phyloP scores from a whole-genome alignment of 805 yeast species.

The Suhomyces faveliae region DNA sequence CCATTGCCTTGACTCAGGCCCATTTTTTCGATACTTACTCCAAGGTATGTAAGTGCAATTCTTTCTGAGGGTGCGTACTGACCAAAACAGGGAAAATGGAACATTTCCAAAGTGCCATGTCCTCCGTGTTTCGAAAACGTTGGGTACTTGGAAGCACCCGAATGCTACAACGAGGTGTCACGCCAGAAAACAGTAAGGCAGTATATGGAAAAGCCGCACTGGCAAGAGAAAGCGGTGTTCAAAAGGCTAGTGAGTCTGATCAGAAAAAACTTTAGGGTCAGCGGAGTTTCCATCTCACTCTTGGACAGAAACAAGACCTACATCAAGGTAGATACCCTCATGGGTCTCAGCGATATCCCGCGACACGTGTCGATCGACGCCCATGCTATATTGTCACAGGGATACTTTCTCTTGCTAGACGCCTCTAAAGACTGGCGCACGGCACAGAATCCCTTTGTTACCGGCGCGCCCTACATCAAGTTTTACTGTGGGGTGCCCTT shows the following conservation, averaged over 20 bases:
- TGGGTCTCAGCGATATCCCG: conserved; percentile 51
- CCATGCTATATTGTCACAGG: conserved; percentile 62
- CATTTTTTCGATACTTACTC: conserved; percentile 58
- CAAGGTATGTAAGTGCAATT: conserved; percentile 23
- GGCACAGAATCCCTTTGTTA: conserved; percentile 58
- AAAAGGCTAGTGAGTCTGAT: conserved; percentile 37
- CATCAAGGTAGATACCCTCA: conserved; percentile 48
- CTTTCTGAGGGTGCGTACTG: background rate
- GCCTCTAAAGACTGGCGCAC: conserved; percentile 74
- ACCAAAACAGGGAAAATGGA: conserved; percentile 48
- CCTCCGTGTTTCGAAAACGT: conserved; percentile 50
- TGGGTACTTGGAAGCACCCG: conserved; percentile 61
- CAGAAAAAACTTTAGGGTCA: conserved; percentile 41
- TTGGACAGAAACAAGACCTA: conserved; percentile 47
- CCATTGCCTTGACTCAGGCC: conserved; percentile 39
- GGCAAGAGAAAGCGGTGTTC: conserved; percentile 44
- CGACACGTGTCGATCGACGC: conserved; percentile 62
- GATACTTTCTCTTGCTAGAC: conserved; percentile 54
- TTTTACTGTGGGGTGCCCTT: conserved; percentile 70
- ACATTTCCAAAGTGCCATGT: conserved; percentile 50
- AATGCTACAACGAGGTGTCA: conserved; percentile 47
- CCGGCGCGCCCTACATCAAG: conserved; percentile 54
- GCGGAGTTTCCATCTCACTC: conserved; percentile 61
- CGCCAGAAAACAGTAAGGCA: conserved; percentile 45
- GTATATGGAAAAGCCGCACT: conserved; percentile 43